Conservation (phyloP, 192 early-diverging fungal genomes). For the Backusella morwellensis region DNA sequence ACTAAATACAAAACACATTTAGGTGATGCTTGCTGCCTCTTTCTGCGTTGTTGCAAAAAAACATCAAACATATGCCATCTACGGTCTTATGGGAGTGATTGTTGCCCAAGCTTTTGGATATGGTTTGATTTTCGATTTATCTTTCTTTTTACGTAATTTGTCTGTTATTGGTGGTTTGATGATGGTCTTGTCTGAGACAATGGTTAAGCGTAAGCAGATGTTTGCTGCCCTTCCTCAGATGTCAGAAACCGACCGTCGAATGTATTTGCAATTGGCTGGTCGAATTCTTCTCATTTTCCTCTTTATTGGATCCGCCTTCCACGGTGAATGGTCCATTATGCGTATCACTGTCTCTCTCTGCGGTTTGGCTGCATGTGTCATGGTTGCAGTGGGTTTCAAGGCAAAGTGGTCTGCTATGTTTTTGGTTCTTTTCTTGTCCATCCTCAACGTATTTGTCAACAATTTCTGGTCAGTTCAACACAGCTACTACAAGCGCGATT, state of each 20-base stretch:
- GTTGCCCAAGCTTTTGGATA: constrained; percentile 91
- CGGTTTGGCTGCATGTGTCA: constrained; percentile 81
- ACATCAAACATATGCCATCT: constrained; percentile 81
- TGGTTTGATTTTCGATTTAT: constrained; percentile 87
- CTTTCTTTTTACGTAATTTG: constrained; percentile 89
- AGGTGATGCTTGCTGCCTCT: constrained; percentile 82
- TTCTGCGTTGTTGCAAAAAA: constrained; percentile 79
- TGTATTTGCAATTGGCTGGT: constrained; percentile 90
- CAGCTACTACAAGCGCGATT: constrained; percentile 82
- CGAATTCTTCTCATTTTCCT: constrained; percentile 90
- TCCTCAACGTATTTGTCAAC: constrained; percentile 92
- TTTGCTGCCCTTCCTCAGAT: constrained; percentile 89
- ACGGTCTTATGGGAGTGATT: constrained; percentile 78
- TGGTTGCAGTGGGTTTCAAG: constrained; percentile 98
- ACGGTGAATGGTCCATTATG: constrained; percentile 74
- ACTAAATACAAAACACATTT: not conserved
- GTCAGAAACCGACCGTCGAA: constrained; percentile 80
- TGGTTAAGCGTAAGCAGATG: constrained; percentile 66
- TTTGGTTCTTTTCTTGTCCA: constrained; percentile 81
- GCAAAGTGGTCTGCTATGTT: constrained; percentile 96
- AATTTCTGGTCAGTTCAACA: constrained; percentile 97
- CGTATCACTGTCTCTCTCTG: constrained; percentile 72
- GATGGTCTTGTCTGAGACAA: constrained; percentile 88
- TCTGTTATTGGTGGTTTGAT: constrained; percentile 93
- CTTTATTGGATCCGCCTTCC: constrained; percentile 87